Evolutionary conservation across 192 early-diverging fungal genomes (phyloP).

Genomic region (Linnemannia hyalina): DNA sequence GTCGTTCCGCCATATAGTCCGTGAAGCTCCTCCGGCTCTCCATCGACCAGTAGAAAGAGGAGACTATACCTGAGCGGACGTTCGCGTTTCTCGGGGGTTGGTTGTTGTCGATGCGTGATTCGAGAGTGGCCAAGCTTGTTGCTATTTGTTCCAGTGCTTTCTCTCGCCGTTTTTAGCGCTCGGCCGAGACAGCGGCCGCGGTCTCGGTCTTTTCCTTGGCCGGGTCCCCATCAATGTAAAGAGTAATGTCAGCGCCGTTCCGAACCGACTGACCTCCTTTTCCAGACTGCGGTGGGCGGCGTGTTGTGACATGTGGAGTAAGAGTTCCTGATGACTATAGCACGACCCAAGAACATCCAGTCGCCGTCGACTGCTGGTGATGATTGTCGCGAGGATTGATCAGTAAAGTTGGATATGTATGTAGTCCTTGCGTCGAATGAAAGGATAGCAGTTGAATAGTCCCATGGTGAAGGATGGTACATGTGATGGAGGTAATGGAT

Average conservation of each 20-base stretch:
- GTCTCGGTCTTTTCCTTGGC: neutral
- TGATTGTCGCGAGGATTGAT: neutral
- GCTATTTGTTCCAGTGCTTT: neutral
- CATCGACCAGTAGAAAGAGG: too few species aligned
- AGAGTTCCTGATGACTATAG: neutral
- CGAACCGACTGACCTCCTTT: slow-evolving; percentile 2
- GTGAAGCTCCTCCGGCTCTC: neutral
- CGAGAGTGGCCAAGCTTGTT: neutral
- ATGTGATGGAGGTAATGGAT: neutral
- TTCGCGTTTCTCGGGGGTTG: neutral
- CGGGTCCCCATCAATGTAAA: slow-evolving; percentile 1
- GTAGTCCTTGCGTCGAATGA: slow-evolving; percentile 6
- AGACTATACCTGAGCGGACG: too few species aligned
- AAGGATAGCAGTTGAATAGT: neutral
- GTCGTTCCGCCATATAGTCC: too few species aligned
- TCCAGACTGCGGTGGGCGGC: neutral
- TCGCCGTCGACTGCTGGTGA: neutral
- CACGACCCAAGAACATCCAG: slow-evolving; percentile 7
- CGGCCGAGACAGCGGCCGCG: too few species aligned
- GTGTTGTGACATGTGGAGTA: neutral
- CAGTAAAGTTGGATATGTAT: neutral
- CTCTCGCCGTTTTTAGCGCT: neutral
- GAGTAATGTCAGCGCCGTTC: neutral
- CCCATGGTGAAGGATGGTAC: neutral
- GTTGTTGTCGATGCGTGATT: neutral